Conservation (phyloP, 441 rosid species). For the Manihot esculenta region DNA sequence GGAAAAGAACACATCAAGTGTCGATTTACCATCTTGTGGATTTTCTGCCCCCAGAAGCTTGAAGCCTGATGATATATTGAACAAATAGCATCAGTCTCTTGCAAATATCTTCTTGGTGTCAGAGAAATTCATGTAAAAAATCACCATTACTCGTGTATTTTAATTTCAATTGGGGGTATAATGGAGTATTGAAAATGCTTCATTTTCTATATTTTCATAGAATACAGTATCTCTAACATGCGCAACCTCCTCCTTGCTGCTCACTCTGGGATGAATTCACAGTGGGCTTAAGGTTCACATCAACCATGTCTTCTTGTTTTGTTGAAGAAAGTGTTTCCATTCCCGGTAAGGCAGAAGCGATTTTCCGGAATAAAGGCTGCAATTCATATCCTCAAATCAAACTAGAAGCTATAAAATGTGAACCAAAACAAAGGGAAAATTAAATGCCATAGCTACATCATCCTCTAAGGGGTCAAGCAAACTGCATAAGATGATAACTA, state of each 20-base stretch:
- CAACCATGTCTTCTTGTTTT: conserved; percentile 89
- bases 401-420: not conserved
- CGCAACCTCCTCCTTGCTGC: conserved; percentile 71
- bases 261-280: conserved; percentile 52
- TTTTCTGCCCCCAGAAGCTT: conserved; percentile 11
- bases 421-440: not conserved
- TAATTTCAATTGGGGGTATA: conserved; percentile 12
- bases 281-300: conserved; percentile 75
- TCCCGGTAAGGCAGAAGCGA: conserved; percentile 56
- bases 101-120: not conserved
- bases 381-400: conserved; percentile 10
- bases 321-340: conserved; percentile 74
- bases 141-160: not conserved
- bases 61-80: conserved; percentile 9
- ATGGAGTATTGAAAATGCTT: conserved; percentile 3
- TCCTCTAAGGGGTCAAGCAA: too few species aligned
- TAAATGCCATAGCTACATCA: not conserved
- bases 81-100: conserved; percentile 3
- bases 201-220: not conserved
- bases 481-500: too few species aligned
- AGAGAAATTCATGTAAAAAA: conserved; percentile 9
- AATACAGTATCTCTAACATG: conserved; percentile 40
- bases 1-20: not conserved
- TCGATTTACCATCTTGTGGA: conserved; percentile 9
- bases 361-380: conserved; percentile 66